Evolutionary conservation across 2,329 filamentous ascomycete genomes (phyloP).

Genomic region (Trichoderma brevicompactum): DNA sequence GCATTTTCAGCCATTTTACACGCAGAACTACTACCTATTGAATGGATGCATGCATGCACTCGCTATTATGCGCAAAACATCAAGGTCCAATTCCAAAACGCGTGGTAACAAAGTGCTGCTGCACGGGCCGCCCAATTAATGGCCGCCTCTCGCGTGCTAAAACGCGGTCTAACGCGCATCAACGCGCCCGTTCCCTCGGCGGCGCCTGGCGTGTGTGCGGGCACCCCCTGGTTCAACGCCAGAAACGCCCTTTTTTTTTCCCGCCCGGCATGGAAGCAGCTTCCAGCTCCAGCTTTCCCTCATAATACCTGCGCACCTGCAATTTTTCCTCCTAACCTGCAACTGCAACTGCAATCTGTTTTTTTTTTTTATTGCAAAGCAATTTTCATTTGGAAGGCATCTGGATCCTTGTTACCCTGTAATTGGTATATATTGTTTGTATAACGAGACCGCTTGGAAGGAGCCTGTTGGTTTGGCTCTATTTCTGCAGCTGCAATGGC

Average conservation of each 20-base stretch:
- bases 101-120: not conserved
- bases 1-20: too few relatives aligned
- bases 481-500: constrained; percentile 35
- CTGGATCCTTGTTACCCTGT: not conserved
- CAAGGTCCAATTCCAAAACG: too few relatives aligned
- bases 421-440: not conserved
- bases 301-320: constrained; percentile 15
- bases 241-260: constrained; percentile 20
- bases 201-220: not conserved
- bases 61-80: too few relatives aligned
- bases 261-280: too few relatives aligned
- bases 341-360: not conserved
- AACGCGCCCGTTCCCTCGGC: constrained; percentile 2
- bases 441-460: constrained; percentile 30
- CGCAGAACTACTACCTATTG: too few relatives aligned
- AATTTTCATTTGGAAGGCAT: not conserved
- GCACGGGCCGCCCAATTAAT: constrained; percentile 13
- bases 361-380: not conserved
- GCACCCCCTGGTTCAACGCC: constrained; percentile 24
- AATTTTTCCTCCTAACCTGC: constrained; percentile 20
- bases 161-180: constrained; percentile 28
- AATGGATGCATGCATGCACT: too few relatives aligned
- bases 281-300: constrained; percentile 24
- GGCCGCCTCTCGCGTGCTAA: constrained; percentile 1
- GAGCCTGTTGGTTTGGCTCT: constrained; percentile 27